Conservation (phyloP, 305 asterid genomes). For the Solanum aculeatissimum region DNA sequence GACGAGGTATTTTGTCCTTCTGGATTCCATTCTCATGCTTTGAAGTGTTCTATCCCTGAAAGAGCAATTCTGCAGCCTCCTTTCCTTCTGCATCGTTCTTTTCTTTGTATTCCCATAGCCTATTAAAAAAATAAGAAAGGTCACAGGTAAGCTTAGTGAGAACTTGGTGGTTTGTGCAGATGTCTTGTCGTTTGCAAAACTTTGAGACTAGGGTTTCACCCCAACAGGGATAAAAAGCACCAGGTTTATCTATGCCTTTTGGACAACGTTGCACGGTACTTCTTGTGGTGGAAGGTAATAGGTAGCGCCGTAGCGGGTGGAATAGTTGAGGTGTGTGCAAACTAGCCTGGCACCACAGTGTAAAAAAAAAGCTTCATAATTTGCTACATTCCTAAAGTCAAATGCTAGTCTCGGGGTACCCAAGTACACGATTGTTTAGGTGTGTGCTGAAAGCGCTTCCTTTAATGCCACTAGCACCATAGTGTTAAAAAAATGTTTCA, state of each 20-base stretch:
- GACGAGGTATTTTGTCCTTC: not conserved
- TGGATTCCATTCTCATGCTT: not conserved
- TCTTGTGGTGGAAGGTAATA: not conserved
- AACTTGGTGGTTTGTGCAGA: not conserved
- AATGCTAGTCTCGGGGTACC: not conserved
- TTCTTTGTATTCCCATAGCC: not conserved
- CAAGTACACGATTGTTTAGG: too few species aligned
- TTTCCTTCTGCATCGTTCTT: not conserved
- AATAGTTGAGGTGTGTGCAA: not conserved
- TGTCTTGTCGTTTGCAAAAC: not conserved
- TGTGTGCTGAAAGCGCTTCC: too few species aligned
- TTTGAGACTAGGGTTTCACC: not conserved
- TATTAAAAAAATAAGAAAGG: not conserved
- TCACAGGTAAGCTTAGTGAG: not conserved
- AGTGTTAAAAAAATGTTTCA: not conserved
- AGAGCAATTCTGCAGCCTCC: not conserved
- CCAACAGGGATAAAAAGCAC: not conserved
- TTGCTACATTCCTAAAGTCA: not conserved
- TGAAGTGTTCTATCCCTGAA: not conserved
- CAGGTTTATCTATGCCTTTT: not conserved
- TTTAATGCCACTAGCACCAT: too few species aligned
- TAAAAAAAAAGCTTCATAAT: not conserved
- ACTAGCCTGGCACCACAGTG: not conserved
- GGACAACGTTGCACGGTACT: not conserved
- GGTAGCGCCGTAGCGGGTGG: not conserved